phyloP scores from a whole-genome alignment of 148 eudicot species.

The Amaranthus hypochondriacus region DNA sequence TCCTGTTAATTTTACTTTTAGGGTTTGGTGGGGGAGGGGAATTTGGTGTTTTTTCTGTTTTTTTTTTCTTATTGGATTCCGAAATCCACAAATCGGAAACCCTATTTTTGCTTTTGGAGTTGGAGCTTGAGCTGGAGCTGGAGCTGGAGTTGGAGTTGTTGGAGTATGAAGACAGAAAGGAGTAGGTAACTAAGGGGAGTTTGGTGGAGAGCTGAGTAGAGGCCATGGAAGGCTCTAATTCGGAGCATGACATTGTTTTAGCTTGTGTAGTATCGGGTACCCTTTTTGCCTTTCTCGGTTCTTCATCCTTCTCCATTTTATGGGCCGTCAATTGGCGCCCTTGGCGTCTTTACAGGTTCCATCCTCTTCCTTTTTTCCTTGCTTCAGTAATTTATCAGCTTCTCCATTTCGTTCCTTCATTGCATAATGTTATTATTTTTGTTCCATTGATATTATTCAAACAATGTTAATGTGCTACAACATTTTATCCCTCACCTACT shows the following conservation, averaged over 20 bases:
- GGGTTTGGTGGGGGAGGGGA: too few relatives aligned
- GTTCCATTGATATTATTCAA: not conserved
- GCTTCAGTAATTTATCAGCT: not conserved
- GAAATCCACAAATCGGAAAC: too few relatives aligned
- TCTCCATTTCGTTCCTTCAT: not conserved
- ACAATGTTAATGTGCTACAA: too few relatives aligned
- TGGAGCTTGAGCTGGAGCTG: too few relatives aligned
- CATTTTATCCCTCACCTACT: too few relatives aligned
- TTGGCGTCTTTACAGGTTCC: constrained; percentile 92
- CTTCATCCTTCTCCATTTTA: constrained; percentile 74
- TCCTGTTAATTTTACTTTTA: too few relatives aligned
- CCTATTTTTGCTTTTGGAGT: too few relatives aligned
- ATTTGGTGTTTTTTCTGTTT: too few relatives aligned
- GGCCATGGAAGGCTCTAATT: constrained; percentile 43
- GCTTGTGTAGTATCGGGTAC: constrained; percentile 61
- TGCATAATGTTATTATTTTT: not conserved
- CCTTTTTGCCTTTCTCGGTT: constrained; percentile 62
- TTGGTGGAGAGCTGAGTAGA: not conserved
- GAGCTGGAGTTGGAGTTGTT: too few relatives aligned
- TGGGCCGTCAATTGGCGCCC: constrained; percentile 99
- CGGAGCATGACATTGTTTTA: constrained; percentile 49
- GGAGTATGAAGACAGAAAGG: not conserved
- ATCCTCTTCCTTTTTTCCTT: not conserved
- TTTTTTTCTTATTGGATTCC: too few relatives aligned
- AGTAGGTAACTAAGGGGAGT: constrained; percentile 36